Percentiles rank a stretch among this genome's conserved stretches.
Evolutionary conservation across 2,329 filamentous ascomycete genomes (phyloP).

Genomic region (Teratosphaeriaceae sp.): DNA sequence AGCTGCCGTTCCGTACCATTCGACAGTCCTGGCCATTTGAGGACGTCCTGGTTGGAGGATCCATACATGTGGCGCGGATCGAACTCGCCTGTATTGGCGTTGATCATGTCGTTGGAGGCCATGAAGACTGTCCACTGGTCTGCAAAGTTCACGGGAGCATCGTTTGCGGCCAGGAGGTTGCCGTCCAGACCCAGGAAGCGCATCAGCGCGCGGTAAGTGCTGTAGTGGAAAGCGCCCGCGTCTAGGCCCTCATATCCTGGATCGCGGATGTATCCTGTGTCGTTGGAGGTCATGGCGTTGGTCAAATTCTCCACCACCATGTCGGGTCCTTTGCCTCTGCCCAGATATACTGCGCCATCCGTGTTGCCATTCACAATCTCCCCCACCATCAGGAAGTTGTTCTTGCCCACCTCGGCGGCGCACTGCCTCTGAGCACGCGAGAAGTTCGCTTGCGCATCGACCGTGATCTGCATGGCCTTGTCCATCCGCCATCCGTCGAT

Average conservation of each 20-base stretch:
- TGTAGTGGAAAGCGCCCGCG: conserved; percentile 57
- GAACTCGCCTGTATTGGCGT: conserved; percentile 53
- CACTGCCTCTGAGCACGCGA: conserved; percentile 52
- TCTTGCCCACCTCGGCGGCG: conserved; percentile 50
- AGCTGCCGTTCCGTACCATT: conserved; percentile 53
- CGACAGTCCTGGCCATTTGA: conserved; percentile 55
- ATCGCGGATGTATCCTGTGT: conserved; percentile 47
- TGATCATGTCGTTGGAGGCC: conserved; percentile 53
- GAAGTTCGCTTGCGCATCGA: conserved; percentile 55
- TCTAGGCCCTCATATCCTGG: conserved; percentile 50
- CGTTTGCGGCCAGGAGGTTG: conserved; percentile 47
- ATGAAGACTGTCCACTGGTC: conserved; percentile 52
- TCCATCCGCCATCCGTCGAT: conserved; percentile 62
- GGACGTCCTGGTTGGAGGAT: conserved; percentile 59
- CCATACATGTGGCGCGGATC: conserved; percentile 61
- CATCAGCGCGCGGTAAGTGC: conserved; percentile 56
- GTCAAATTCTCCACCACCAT: conserved; percentile 44
- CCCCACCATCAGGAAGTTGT: conserved; percentile 58
- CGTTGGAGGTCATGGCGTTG: conserved; percentile 44
- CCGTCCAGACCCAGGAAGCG: conserved; percentile 56
- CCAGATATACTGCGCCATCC: conserved; percentile 55
- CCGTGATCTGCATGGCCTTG: conserved; percentile 58
- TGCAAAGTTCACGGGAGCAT: conserved; percentile 48
- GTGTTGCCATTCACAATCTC: conserved; percentile 59
- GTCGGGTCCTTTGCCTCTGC: conserved; percentile 52